These are phyloP conservation scores for Peronospora destructor DNA, from an alignment of 352 stramenopile species.

Conservation along the genomic window DNA sequence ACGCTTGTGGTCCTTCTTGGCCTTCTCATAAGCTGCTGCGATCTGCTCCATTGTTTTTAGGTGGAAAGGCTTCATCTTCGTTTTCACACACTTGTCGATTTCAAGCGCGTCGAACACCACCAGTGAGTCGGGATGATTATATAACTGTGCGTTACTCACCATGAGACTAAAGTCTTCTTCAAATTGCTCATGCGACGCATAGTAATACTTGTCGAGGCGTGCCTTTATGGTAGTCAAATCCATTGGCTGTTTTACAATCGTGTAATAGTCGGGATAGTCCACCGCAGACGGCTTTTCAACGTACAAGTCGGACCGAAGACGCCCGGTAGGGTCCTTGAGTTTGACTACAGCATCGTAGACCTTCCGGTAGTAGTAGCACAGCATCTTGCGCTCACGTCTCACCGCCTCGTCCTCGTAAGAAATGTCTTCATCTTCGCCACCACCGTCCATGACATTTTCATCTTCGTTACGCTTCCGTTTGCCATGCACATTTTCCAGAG, in stretches of 20 bases:
- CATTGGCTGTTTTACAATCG: conserved; percentile 84
- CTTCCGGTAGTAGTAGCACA: conserved; percentile 80
- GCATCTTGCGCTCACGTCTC: conserved; percentile 49
- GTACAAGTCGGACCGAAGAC: conserved; percentile 63
- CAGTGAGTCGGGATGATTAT: conserved; percentile 80
- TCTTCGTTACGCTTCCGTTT: conserved; percentile 36
- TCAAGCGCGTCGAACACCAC: conserved; percentile 78
- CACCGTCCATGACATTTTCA: conserved; percentile 15
- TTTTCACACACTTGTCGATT: conserved; percentile 81
- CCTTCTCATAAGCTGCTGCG: conserved; percentile 57
- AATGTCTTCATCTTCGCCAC: conserved; percentile 29
- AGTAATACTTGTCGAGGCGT: conserved; percentile 65
- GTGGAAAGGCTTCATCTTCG: conserved; percentile 64
- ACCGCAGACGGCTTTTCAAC: conserved; percentile 70
- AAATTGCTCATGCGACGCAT: conserved; percentile 56
- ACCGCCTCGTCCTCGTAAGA: conserved; percentile 41
- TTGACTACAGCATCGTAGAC: conserved; percentile 80
- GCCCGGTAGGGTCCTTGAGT: conserved; percentile 61
- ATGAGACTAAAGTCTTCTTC: conserved; percentile 82
- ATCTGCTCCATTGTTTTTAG: conserved; percentile 59
- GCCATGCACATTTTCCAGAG: conserved; percentile 13
- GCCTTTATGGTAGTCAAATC: conserved; percentile 81
- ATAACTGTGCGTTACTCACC: conserved; percentile 81
- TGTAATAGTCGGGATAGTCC: conserved; percentile 88
- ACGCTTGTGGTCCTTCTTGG: conserved; percentile 73